Evolutionary conservation across 495 filamentous ascomycete genomes (phyloP).

Genomic region (Aspergillus nanangensis): DNA sequence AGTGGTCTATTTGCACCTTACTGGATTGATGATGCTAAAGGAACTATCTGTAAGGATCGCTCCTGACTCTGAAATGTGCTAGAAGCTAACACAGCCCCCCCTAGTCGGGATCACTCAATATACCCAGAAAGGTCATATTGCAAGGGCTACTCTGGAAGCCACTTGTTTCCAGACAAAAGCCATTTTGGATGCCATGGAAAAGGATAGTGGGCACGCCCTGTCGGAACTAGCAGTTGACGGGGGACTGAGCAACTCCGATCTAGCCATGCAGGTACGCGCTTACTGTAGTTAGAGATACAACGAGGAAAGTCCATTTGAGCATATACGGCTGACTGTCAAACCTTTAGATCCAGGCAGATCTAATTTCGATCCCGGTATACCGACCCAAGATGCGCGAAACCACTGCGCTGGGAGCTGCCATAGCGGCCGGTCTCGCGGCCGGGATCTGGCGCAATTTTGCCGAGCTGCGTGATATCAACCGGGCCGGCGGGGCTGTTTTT

Average conservation of each 20-base stretch:
- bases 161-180: constrained; percentile 95
- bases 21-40: constrained; percentile 95
- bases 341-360: constrained; percentile 37
- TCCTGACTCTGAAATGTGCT: too few species aligned
- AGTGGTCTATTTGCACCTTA: constrained; percentile 94
- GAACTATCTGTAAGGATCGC: constrained; percentile 66
- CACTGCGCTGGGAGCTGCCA: constrained; percentile 86
- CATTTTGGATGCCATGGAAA: constrained; percentile 92
- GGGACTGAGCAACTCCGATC: constrained; percentile 88
- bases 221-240: constrained; percentile 83
- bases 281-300: too few species aligned
- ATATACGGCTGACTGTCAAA: neutral
- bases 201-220: constrained; percentile 79
- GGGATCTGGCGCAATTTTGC: constrained; percentile 77
- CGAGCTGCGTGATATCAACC: constrained; percentile 75
- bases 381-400: constrained; percentile 78
- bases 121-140: constrained; percentile 87
- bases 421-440: constrained; percentile 87
- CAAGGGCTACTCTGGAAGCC: constrained; percentile 88
- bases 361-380: constrained; percentile 42
- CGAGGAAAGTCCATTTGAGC: too few species aligned
- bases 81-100: too few species aligned
- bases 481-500: constrained; percentile 68
- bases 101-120: constrained; percentile 84
- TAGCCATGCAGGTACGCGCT: constrained; percentile 73